These are phyloP conservation scores for Phytophthora foliorum DNA, from an alignment of 352 stramenopile genomes.

Conservation along the genomic window DNA sequence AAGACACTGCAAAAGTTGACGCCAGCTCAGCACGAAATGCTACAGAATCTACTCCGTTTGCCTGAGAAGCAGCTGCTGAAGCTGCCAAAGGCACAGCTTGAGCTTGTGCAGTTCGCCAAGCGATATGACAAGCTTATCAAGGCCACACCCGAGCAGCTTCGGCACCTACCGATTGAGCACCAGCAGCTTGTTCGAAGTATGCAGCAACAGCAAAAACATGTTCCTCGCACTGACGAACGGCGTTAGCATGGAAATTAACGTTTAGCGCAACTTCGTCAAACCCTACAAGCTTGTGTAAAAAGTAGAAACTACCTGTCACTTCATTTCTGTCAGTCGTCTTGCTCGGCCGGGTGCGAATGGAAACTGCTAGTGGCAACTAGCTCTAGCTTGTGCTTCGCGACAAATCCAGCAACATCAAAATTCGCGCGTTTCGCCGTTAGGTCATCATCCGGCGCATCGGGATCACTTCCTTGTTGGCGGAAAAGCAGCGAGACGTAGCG, in stretches of 20 bases:
- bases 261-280: not conserved
- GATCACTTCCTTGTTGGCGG: constrained; percentile 29
- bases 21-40: constrained; percentile 45
- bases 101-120: constrained; percentile 67
- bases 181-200: constrained; percentile 55
- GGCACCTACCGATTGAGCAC: constrained; percentile 45
- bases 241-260: constrained; percentile 9
- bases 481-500: constrained; percentile 71
- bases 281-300: constrained; percentile 14
- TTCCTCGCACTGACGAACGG: constrained; percentile 7
- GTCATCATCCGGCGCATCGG: constrained; percentile 17
- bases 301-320: constrained; percentile 4
- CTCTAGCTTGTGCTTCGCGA: constrained; percentile 38
- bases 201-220: constrained; percentile 28
- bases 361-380: constrained; percentile 50
- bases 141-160: constrained; percentile 45
- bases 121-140: constrained; percentile 55
- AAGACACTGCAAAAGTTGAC: constrained; percentile 34
- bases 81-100: constrained; percentile 46
- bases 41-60: constrained; percentile 50
- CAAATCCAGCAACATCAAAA: constrained; percentile 62
- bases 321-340: constrained; percentile 24
- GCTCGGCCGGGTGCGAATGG: constrained; percentile 44
- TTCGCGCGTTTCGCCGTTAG: constrained; percentile 50
- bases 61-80: constrained; percentile 47